Conservation (phyloP, 129 eudicot genomes). For the Rutidosis leptorrhynchoides region DNA sequence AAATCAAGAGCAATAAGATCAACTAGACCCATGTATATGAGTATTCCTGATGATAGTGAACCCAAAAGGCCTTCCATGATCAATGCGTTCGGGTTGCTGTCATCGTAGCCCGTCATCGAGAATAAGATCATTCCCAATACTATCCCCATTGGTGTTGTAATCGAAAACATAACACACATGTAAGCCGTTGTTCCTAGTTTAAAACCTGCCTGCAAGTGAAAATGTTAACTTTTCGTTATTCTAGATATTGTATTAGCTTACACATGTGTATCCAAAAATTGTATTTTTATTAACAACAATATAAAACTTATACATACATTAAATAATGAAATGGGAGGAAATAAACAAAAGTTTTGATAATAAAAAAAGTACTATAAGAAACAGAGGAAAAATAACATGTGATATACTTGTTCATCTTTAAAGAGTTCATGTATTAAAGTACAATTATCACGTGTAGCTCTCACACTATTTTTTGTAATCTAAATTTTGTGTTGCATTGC, state of each 20-base stretch:
- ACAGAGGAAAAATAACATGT: no score
- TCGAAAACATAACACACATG: conserved; percentile 76
- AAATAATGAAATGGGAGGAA: no score
- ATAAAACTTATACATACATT: no score
- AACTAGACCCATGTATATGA: conserved; percentile 78
- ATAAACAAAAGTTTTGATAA: no score
- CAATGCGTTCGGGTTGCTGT: conserved; percentile 55
- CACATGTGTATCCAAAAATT: no score
- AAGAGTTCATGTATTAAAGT: no score
- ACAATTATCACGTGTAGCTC: no score
- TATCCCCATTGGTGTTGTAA: conserved; percentile 76
- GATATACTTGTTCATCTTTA: no score
- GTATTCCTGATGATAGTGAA: conserved; percentile 67
- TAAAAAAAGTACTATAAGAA: no score
- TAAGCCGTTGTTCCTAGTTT: conserved; percentile 58
- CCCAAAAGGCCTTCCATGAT: conserved; percentile 80
- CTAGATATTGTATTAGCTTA: no score
- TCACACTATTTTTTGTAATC: no score
- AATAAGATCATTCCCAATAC: conserved; percentile 64
- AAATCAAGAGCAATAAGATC: conserved; percentile 78
- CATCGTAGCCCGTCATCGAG: conserved; percentile 62
- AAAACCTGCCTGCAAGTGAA: conserved; percentile 57
- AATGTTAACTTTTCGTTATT: neutral
- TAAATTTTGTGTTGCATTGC: neutral
- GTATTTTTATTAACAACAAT: no score